These are phyloP conservation scores for Sanghuangporus sanghuang DNA, from an alignment of 1,284 basidiomycete species.

Conservation along the genomic window DNA sequence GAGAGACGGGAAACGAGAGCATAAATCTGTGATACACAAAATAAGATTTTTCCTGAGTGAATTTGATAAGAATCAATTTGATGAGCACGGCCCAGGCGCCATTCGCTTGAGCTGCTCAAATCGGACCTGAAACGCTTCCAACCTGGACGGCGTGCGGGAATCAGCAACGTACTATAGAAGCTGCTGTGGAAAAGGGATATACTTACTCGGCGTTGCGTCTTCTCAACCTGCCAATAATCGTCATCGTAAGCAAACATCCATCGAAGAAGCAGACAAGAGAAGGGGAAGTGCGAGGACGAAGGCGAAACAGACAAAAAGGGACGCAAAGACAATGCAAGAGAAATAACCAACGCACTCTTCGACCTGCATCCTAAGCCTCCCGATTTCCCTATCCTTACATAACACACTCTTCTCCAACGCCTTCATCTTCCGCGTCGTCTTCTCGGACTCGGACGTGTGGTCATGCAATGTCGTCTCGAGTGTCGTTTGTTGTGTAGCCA, in stretches of 20 bases:
- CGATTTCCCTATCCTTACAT: slow-evolving; percentile 35
- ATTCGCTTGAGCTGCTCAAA: background rate
- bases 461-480: slow-evolving; percentile 27
- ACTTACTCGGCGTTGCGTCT: slow-evolving; percentile 2
- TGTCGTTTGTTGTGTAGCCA: background rate
- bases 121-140: background rate
- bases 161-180: background rate
- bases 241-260: background rate
- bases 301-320: background rate
- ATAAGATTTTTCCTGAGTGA: background rate
- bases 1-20: too few relatives aligned
- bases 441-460: slow-evolving; percentile 34
- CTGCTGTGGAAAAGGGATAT: background rate
- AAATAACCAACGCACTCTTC: slow-evolving; percentile 23
- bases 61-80: background rate
- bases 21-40: background rate
- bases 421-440: slow-evolving; percentile 23
- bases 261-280: background rate
- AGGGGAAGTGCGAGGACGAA: background rate
- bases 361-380: slow-evolving; percentile 30
- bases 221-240: background rate
- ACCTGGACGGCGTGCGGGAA: background rate
- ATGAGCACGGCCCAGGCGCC: background rate
- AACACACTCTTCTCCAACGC: slow-evolving; percentile 34
- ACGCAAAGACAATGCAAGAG: background rate